Conservation (phyloP, 2,329 filamentous ascomycete genomes). For the Elsinoe ampelina region DNA sequence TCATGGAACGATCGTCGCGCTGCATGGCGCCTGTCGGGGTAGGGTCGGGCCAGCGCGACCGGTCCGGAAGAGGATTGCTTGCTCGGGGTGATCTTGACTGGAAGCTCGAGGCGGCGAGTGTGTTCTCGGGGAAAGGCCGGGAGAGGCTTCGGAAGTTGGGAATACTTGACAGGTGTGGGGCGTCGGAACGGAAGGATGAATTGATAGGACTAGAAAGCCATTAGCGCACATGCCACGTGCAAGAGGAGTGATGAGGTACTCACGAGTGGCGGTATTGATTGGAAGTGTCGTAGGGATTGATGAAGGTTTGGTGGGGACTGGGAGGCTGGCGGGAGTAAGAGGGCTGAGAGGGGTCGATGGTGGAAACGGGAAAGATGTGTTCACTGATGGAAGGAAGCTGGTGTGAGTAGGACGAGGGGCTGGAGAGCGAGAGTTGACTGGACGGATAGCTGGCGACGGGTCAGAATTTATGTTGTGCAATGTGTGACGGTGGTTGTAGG, state of each 20-base stretch:
- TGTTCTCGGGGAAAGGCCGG: background rate
- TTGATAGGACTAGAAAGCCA: background rate
- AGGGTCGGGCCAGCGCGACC: background rate
- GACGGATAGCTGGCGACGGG: background rate
- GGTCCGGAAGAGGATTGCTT: background rate
- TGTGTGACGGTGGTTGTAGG: background rate
- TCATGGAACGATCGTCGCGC: background rate
- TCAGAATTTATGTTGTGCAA: slow-evolving; percentile 2
- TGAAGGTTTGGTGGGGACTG: background rate
- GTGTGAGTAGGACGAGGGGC: background rate
- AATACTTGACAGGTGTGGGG: background rate
- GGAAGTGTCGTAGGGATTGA: background rate
- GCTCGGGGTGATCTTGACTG: background rate
- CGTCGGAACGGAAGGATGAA: background rate
- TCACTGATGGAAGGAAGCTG: background rate
- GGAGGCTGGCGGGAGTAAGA: background rate
- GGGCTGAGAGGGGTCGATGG: background rate
- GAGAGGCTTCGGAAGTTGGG: background rate
- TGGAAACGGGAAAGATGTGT: background rate
- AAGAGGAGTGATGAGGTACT: background rate
- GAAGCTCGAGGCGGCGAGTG: background rate
- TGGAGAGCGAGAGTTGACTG: background rate
- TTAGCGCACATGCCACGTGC: background rate
- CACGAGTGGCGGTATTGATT: background rate
- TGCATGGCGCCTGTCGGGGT: background rate